Conservation (phyloP, 179 eudicot genomes). For the Vitellaria paradoxa region DNA sequence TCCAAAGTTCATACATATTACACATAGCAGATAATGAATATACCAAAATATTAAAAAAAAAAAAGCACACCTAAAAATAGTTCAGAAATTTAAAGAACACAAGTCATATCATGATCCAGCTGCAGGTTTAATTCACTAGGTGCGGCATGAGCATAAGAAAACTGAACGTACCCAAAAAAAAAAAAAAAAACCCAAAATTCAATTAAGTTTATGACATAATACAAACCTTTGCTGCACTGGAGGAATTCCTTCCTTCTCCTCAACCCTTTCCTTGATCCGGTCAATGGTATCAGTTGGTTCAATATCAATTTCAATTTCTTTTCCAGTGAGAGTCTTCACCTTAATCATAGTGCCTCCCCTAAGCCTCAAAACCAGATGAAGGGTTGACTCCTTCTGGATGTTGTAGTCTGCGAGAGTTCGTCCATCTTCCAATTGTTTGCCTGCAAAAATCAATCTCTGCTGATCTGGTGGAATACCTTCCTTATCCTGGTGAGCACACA, state of each 20-base stretch:
- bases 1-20: no score
- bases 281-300: conserved; percentile 44
- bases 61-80: not conserved
- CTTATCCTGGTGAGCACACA: conserved; percentile 26
- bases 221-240: conserved; percentile 38
- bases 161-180: no score
- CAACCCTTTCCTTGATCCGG: conserved; percentile 39
- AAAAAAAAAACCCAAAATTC: not conserved
- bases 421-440: conserved; percentile 36
- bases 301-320: conserved; percentile 36
- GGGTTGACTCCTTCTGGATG: conserved; percentile 36
- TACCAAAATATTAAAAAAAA: no score
- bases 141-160: not conserved
- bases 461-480: conserved; percentile 36
- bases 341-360: conserved; percentile 39
- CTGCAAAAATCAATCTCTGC: conserved; percentile 35
- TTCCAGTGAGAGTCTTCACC: conserved; percentile 40
- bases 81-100: not conserved
- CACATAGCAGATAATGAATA: no score
- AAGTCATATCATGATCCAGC: not conserved
- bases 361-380: conserved; percentile 32
- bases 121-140: conserved; percentile 1
- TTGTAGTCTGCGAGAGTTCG: conserved; percentile 36
- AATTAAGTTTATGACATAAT: not conserved
- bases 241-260: conserved; percentile 44